Base-by-base conservation (phyloP, 495 filamentous ascomycete genomes). In the Aspergillus conjunctus region DNA sequence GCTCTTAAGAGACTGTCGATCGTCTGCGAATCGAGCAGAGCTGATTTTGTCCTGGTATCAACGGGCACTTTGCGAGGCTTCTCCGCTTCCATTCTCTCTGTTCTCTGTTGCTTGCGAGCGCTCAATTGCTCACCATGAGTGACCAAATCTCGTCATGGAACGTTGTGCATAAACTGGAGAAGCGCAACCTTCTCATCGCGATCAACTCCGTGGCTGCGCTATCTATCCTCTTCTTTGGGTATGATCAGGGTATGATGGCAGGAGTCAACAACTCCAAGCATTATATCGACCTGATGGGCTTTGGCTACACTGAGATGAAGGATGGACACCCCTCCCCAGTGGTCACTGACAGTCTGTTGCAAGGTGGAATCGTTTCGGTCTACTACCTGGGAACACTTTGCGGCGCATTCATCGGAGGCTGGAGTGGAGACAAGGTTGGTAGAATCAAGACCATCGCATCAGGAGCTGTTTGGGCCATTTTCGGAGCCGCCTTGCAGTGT, bases 161-260 rank as follows among this genome's bases (percentile, higher is more conserved):
- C 69, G 74, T 88, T 10, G 84, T 83, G 61, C 82, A 87, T 69
- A 77, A 74, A 59, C 65, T 83, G n/a, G 78, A 88, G 79, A 88
- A 88, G 79, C 76, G 80, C 14, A 69, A 73, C 65, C 83, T 89
- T 58, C 81, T 88, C 60, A 77, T 87, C 31, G 85, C 82, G 22
- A 81, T 89, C 72, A 89, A 89, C 66, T 83, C 79, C 51, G 76
- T 88, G 21, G 86, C 87, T 5, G 86, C 76, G 2, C 67, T 89
- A 0, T 82, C 80, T 2, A 86, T 85, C 56, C 78, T 84, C 59
- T 86, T 85, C 74, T 84, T 85, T 48, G 84, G 83, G 54, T 88
- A 88, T 69, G 85, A 88, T 59, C 85, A 88, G 67, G 88, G 88
- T 58, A 84, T 91, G 80, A 91, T 90, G 86, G 83, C 85, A 18